Evolutionary conservation across 257 asterid species (phyloP).

Genomic region (Solanum piurae): DNA sequence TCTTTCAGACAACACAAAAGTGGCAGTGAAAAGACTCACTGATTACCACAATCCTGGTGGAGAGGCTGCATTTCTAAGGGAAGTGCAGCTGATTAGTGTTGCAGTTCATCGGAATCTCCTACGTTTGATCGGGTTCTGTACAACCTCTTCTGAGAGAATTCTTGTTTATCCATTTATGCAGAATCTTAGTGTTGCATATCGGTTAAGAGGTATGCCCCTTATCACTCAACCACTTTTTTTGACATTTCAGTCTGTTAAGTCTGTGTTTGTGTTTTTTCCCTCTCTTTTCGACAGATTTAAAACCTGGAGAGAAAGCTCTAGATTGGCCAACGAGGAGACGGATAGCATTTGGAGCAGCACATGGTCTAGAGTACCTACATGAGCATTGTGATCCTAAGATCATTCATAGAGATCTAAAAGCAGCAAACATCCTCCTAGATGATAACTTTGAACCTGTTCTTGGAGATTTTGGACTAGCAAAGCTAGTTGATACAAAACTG

Average conservation of each 20-base stretch:
- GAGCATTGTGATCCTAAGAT: constrained; percentile 86
- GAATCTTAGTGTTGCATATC: constrained; percentile 84
- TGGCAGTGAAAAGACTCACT: constrained; percentile 72
- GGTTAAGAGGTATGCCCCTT: constrained; percentile 47
- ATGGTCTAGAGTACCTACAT: constrained; percentile 87
- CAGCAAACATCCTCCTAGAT: constrained; percentile 77
- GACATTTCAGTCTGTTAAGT: background rate
- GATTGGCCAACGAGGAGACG: constrained; percentile 71
- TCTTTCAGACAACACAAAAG: constrained; percentile 44
- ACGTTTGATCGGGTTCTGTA: constrained; percentile 68
- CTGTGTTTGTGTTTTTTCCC: background rate
- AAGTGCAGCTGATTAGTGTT: constrained; percentile 68
- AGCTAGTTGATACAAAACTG: constrained; percentile 51
- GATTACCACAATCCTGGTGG: constrained; percentile 81
- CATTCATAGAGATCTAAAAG: constrained; percentile 84
- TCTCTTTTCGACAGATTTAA: constrained; percentile 30
- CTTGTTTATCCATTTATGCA: constrained; percentile 91
- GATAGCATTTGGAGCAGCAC: constrained; percentile 86
- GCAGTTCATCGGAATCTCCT: constrained; percentile 85
- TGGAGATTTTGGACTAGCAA: constrained; percentile 90
- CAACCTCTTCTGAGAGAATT: constrained; percentile 62
- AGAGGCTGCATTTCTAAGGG: constrained; percentile 78
- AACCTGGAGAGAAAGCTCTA: constrained; percentile 66
- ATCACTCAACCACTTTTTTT: background rate
- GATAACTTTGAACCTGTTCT: constrained; percentile 76